phyloP scores from a whole-genome alignment of 495 filamentous ascomycete species.

The Neurospora africana region DNA sequence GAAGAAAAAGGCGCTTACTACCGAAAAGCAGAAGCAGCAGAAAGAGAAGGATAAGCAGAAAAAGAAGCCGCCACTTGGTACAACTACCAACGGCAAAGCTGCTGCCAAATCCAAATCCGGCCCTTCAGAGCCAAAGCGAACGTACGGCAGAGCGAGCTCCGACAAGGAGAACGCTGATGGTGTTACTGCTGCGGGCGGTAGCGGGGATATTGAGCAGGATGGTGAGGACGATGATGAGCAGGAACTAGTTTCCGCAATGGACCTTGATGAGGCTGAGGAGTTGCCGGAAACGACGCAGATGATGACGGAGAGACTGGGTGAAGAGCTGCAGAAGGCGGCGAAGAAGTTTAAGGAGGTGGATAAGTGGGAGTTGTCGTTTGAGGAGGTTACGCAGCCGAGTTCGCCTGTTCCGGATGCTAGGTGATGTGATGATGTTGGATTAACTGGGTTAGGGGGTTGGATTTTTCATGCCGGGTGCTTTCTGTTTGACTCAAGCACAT shows the following conservation, averaged over 20 bases:
- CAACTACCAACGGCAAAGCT: conserved; percentile 4
- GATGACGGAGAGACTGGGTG: conserved; percentile 22
- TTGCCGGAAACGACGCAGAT: conserved; percentile 13
- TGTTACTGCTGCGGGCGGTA: conserved; percentile 7
- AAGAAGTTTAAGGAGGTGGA: conserved; percentile 44
- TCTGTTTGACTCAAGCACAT: too few relatives aligned
- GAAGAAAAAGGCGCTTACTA: background rate
- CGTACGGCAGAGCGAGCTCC: conserved; percentile 7
- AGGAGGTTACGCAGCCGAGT: conserved; percentile 29
- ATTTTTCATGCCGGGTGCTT: background rate
- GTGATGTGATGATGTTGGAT: conserved; percentile 8
- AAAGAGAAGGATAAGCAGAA: background rate
- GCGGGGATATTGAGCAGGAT: conserved; percentile 4
- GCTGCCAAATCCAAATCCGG: background rate
- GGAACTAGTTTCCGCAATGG: background rate
- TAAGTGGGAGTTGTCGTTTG: conserved; percentile 38
- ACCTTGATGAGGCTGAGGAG: conserved; percentile 5
- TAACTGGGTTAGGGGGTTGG: background rate
- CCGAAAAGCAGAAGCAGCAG: background rate
- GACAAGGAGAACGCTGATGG: conserved; percentile 32
- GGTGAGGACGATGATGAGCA: conserved; percentile 13
- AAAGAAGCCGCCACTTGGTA: conserved; percentile 2
- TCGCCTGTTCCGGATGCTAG: conserved; percentile 24
- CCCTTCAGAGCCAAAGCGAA: background rate
- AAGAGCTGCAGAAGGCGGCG: conserved; percentile 35